These are phyloP conservation scores for Solanum lycopersicoides DNA, from an alignment of 257 asterid genomes.

Conservation along the genomic window DNA sequence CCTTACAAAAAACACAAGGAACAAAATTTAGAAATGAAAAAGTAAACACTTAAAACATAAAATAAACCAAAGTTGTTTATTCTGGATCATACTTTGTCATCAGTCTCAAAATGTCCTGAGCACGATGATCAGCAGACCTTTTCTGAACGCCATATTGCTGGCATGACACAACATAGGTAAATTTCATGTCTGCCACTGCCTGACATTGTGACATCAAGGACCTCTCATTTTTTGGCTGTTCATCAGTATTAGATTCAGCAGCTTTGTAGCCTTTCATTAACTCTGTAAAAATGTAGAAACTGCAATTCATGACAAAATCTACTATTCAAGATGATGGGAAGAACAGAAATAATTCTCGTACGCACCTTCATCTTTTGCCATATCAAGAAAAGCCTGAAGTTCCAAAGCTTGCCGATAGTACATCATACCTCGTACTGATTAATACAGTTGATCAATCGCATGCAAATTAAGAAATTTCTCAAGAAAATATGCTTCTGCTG, in stretches of 20 bases:
- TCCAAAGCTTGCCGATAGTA: slow-evolving; percentile 97
- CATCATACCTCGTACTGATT: slow-evolving; percentile 96
- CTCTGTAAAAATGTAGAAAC: slow-evolving; percentile 33
- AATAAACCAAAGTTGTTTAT: neutral
- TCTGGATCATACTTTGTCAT: slow-evolving; percentile 64
- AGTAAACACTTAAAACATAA: neutral
- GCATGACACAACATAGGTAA: slow-evolving; percentile 89
- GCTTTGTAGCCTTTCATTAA: slow-evolving; percentile 93
- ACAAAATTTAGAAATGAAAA: slow-evolving; percentile 4
- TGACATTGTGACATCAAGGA: slow-evolving; percentile 77
- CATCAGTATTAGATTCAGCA: slow-evolving; percentile 55
- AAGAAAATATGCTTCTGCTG: neutral
- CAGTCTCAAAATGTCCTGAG: slow-evolving; percentile 79
- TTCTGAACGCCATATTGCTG: slow-evolving; percentile 85
- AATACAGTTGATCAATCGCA: neutral
- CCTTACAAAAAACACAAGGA: slow-evolving; percentile 38
- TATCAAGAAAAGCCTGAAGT: slow-evolving; percentile 95
- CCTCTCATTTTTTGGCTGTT: slow-evolving; percentile 54
- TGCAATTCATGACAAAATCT: neutral
- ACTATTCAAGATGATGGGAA: neutral
- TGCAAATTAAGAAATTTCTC: neutral
- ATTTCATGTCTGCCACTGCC: slow-evolving; percentile 94
- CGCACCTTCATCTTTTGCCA: slow-evolving; percentile 92
- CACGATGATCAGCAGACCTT: slow-evolving; percentile 73
- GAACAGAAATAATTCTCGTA: slow-evolving; percentile 3